Conservation (phyloP, 805 yeast species). For the Torulaspora franciscae region DNA sequence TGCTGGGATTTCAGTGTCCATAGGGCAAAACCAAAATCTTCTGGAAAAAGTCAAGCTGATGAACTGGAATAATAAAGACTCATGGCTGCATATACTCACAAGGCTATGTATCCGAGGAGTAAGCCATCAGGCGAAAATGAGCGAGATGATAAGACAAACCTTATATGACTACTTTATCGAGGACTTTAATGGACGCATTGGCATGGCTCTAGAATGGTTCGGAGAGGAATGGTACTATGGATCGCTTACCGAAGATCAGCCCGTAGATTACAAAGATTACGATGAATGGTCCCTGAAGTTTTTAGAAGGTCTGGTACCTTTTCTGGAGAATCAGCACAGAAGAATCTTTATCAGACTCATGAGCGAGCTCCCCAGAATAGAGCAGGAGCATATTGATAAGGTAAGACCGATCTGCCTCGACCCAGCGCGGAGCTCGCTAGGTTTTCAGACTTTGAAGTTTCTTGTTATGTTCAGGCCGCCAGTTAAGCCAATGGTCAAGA, state of each 20-base stretch:
- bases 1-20: slow-evolving; percentile 9
- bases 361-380: slow-evolving; percentile 80
- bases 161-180: slow-evolving; percentile 68
- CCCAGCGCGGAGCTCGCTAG: slow-evolving; percentile 75
- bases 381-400: slow-evolving; percentile 54
- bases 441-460: slow-evolving; percentile 76
- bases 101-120: slow-evolving; percentile 83
- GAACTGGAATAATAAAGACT: slow-evolving; percentile 58
- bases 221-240: slow-evolving; percentile 91
- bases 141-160: slow-evolving; percentile 62
- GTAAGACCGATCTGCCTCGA: slow-evolving; percentile 75
- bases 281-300: slow-evolving; percentile 64
- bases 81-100: slow-evolving; percentile 73
- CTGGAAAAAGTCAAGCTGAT: slow-evolving; percentile 30
- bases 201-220: slow-evolving; percentile 81
- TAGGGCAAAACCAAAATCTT: slow-evolving; percentile 22
- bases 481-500: slow-evolving; percentile 41
- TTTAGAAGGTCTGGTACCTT: slow-evolving; percentile 76
- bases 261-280: slow-evolving; percentile 40
- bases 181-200: slow-evolving; percentile 67
- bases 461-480: slow-evolving; percentile 91
- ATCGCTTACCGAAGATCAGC: slow-evolving; percentile 14
- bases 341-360: slow-evolving; percentile 75
- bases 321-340: slow-evolving; percentile 74
- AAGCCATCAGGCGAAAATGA: slow-evolving; percentile 40